phyloP scores from a whole-genome alignment of 108 stramenopile genomes.

The Pseudonitzschia multistriata region DNA sequence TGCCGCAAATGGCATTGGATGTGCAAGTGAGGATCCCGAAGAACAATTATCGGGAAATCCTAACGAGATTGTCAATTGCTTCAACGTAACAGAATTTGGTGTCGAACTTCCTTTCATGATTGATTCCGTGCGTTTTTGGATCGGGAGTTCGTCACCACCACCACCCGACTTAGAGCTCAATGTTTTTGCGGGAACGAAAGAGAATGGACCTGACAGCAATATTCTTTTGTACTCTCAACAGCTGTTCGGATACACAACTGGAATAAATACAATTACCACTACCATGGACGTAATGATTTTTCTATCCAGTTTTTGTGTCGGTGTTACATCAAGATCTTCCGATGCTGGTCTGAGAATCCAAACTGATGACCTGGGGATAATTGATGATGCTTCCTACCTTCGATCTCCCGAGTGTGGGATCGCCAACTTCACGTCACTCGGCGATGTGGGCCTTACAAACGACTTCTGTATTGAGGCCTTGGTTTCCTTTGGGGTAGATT shows the following conservation, averaged over 20 bases:
- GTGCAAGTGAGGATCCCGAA: constrained; percentile 14
- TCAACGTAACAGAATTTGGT: not conserved
- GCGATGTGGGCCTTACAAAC: not conserved
- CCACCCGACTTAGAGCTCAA: constrained; percentile 19
- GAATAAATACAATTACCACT: constrained; percentile 13
- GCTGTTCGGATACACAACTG: not conserved
- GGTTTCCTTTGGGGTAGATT: constrained; percentile 13
- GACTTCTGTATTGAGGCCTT: constrained; percentile 32
- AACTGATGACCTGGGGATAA: constrained; percentile 8
- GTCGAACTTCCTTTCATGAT: constrained; percentile 11
- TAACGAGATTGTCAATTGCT: constrained; percentile 31
- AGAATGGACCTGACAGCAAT: not conserved
- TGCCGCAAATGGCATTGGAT: constrained; percentile 25
- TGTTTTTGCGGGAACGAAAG: constrained; percentile 2
- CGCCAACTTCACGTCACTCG: constrained; percentile 4
- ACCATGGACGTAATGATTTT: not conserved
- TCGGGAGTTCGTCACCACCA: constrained; percentile 10
- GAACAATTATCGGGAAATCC: constrained; percentile 26
- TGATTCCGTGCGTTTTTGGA: constrained; percentile 21
- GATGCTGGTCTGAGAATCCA: constrained; percentile 19
- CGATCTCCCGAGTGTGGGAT: constrained; percentile 20
- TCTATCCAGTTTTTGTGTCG: constrained; percentile 14
- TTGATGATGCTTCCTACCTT: constrained; percentile 8
- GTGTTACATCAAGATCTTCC: constrained; percentile 5
- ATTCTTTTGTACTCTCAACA: constrained; percentile 8